Conservation (phyloP, 1,284 basidiomycete species). For the Flammula alnicola region DNA sequence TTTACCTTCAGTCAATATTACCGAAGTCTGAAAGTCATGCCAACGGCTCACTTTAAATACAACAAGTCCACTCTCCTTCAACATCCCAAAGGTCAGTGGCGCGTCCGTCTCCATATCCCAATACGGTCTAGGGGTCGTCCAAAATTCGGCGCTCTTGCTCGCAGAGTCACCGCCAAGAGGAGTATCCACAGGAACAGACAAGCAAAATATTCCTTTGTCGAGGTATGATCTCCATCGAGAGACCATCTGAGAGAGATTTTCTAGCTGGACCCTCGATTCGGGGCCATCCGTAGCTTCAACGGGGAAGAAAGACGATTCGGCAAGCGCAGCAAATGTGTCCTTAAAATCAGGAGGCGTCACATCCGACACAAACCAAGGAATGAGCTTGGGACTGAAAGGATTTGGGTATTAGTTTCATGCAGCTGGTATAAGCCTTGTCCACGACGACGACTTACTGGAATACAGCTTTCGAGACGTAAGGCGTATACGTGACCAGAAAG, state of each 20-base stretch:
- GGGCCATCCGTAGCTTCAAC: constrained; percentile 24
- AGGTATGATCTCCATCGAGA: constrained; percentile 79
- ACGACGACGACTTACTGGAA: constrained; percentile 76
- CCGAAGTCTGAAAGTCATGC: not conserved
- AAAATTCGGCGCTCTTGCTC: constrained; percentile 62
- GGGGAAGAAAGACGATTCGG: constrained; percentile 65
- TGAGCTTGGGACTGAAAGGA: constrained; percentile 81
- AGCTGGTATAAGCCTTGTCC: no score
- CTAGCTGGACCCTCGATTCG: constrained; percentile 29
- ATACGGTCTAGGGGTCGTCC: constrained; percentile 86
- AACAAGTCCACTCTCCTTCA: constrained; percentile 78
- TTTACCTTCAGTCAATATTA: constrained; percentile 29
- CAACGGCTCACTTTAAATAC: constrained; percentile 87
- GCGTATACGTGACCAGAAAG: constrained; percentile 88
- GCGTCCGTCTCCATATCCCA: constrained; percentile 76
- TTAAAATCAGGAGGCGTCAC: constrained; percentile 83
- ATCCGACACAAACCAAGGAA: constrained; percentile 95
- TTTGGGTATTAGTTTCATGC: constrained; percentile 9
- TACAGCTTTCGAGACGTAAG: constrained; percentile 78
- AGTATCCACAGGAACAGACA: constrained; percentile 72
- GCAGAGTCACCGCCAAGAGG: constrained; percentile 53
- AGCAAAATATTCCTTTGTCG: constrained; percentile 69
- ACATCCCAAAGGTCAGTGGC: constrained; percentile 58
- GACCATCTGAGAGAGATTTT: constrained; percentile 63
- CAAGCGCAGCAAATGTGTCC: constrained; percentile 52